Evolutionary conservation across 1,139 yeast species (phyloP).

Genomic region (Yamadazyma membranifaciens): DNA sequence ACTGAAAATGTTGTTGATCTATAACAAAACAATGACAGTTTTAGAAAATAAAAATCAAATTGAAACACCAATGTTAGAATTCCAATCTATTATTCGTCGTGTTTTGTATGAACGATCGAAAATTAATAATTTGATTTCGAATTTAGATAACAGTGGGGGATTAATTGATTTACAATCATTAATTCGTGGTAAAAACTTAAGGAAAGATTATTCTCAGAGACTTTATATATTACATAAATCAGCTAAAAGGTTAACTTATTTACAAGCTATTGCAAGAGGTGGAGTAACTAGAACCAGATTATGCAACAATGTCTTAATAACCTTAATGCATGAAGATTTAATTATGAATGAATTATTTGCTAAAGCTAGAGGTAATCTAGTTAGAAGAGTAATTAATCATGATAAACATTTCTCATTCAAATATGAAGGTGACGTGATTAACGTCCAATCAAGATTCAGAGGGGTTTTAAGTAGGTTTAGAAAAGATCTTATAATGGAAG

Average conservation of each 20-base stretch:
- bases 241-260: constrained; percentile 22
- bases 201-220: constrained; percentile 21
- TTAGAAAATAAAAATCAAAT: constrained; percentile 23
- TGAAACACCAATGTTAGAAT: constrained; percentile 23
- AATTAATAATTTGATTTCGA: constrained; percentile 13
- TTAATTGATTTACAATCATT: constrained; percentile 32
- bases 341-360: constrained; percentile 42
- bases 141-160: constrained; percentile 15
- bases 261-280: constrained; percentile 57
- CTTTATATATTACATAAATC: constrained; percentile 18
- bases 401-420: constrained; percentile 23
- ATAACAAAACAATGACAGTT: constrained; percentile 21
- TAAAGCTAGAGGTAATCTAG: constrained; percentile 41
- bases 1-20: constrained; percentile 25
- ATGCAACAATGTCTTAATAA: constrained; percentile 43
- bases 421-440: constrained; percentile 24
- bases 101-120: constrained; percentile 23
- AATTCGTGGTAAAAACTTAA: constrained; percentile 28
- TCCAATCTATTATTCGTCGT: constrained; percentile 38
- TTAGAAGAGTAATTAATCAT: constrained; percentile 27
- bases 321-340: constrained; percentile 40
- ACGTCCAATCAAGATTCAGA: constrained; percentile 37
- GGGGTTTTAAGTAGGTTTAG: constrained; percentile 53
- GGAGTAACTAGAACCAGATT: constrained; percentile 46
- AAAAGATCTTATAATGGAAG: constrained; percentile 50